These are phyloP conservation scores for Suillus fuscotomentosus DNA, from an alignment of 768 basidiomycete genomes.

Conservation along the genomic window DNA sequence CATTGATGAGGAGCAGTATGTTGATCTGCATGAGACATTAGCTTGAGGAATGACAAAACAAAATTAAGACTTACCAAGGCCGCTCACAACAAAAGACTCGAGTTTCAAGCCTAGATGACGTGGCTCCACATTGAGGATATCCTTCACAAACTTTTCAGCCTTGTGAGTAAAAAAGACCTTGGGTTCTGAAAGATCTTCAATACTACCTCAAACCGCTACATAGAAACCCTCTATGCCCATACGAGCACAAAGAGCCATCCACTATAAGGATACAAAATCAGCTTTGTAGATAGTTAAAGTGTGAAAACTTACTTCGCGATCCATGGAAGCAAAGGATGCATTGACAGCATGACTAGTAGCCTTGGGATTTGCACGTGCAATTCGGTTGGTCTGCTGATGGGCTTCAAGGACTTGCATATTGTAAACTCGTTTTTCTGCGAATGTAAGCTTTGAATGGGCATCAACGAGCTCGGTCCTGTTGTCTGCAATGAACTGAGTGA, in stretches of 20 bases:
- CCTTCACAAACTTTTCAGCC: not conserved
- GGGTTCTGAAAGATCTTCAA: slow-evolving; percentile 3
- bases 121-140: not conserved
- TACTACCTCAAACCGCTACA: not conserved
- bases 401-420: not conserved
- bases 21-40: not conserved
- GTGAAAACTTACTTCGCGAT: not conserved
- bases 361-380: not conserved
- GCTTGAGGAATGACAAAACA: not conserved
- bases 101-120: not conserved
- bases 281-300: not conserved
- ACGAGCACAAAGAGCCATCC: not conserved
- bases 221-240: not conserved
- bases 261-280: not conserved
- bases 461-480: not conserved
- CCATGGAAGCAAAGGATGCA: not conserved
- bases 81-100: not conserved
- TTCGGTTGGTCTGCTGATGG: not conserved
- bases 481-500: not conserved
- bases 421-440: not conserved
- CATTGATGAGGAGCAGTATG: not conserved
- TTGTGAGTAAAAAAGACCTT: slow-evolving; percentile 2
- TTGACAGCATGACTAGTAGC: not conserved
- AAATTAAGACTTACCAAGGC: not conserved
- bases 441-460: not conserved